Evolutionary conservation across 106 monocot genomes (phyloP).

Genomic region (Xerophyta viscosa): DNA sequence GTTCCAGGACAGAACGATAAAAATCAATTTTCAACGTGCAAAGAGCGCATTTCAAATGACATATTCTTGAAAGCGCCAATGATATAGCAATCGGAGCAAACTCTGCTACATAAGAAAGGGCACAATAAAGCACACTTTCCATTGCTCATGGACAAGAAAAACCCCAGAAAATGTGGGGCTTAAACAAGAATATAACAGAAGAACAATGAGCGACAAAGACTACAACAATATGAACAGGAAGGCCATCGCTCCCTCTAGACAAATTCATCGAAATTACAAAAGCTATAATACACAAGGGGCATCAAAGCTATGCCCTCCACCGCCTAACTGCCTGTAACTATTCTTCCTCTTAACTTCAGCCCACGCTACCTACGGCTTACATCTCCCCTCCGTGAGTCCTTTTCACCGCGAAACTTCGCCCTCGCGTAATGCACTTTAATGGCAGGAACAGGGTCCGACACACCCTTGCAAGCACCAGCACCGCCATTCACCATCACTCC

Average conservation of each 20-base stretch:
- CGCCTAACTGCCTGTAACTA: background rate
- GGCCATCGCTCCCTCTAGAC: slow-evolving; percentile 2
- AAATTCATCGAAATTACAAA: slow-evolving; percentile 4
- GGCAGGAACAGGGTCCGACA: slow-evolving; percentile 60
- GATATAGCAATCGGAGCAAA: too few species aligned
- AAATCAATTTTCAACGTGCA: too few species aligned
- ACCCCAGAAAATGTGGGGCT: background rate
- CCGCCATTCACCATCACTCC: slow-evolving; percentile 16
- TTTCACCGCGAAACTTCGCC: slow-evolving; percentile 24
- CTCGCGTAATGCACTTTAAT: slow-evolving; percentile 54
- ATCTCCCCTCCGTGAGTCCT: slow-evolving; percentile 42
- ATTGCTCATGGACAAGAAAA: too few species aligned
- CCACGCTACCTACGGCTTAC: slow-evolving; percentile 11
- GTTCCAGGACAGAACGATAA: too few species aligned
- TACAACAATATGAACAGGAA: slow-evolving; percentile 13
- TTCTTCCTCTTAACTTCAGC: background rate
- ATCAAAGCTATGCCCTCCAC: slow-evolving; percentile 6
- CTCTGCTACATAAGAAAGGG: background rate
- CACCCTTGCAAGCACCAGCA: slow-evolving; percentile 19
- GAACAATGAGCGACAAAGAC: background rate
- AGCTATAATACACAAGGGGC: slow-evolving; percentile 19
- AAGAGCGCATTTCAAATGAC: too few species aligned
- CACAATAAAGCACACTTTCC: background rate
- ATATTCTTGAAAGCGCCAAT: too few species aligned
- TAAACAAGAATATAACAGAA: background rate